A percentile compares a stretch with the other conserved stretches of the same genome.
Conservation (phyloP, 306 rosid genomes). For the Dryas alaskensis region DNA sequence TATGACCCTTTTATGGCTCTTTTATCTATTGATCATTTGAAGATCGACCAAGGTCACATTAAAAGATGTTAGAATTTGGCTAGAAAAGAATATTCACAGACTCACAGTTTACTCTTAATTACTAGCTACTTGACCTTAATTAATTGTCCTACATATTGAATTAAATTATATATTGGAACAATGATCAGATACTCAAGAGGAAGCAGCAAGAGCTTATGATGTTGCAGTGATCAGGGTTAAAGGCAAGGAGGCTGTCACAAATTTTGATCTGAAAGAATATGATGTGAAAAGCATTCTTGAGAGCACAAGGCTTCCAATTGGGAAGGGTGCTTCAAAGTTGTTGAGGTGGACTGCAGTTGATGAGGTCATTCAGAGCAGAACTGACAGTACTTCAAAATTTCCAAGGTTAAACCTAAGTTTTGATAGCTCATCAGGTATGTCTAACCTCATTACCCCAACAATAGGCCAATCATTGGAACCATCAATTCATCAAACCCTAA, state of each 20-base stretch:
- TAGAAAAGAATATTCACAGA: too few species aligned
- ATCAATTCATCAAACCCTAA: background rate
- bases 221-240: slow-evolving; percentile 24
- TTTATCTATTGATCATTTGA: background rate
- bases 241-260: slow-evolving; percentile 14
- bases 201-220: slow-evolving; percentile 42
- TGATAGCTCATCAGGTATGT: background rate
- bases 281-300: slow-evolving; percentile 18
- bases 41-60: too few species aligned
- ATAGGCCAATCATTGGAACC: background rate
- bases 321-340: slow-evolving; percentile 24
- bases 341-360: slow-evolving; percentile 3
- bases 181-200: slow-evolving; percentile 26
- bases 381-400: background rate
- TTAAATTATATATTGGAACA: too few species aligned
- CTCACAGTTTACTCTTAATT: too few species aligned
- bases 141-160: too few species aligned
- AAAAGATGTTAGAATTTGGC: too few species aligned
- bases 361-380: slow-evolving; percentile 12
- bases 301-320: slow-evolving; percentile 20
- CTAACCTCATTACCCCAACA: background rate
- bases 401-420: background rate
- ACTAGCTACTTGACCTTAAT: too few species aligned
- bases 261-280: slow-evolving; percentile 23
- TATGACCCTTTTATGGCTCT: background rate